Percentiles rank a stretch among this genome's conserved stretches.
These are phyloP conservation scores for Carex sylvatica DNA, from an alignment of 202 grass and related monocot species.

Conservation along the genomic window DNA sequence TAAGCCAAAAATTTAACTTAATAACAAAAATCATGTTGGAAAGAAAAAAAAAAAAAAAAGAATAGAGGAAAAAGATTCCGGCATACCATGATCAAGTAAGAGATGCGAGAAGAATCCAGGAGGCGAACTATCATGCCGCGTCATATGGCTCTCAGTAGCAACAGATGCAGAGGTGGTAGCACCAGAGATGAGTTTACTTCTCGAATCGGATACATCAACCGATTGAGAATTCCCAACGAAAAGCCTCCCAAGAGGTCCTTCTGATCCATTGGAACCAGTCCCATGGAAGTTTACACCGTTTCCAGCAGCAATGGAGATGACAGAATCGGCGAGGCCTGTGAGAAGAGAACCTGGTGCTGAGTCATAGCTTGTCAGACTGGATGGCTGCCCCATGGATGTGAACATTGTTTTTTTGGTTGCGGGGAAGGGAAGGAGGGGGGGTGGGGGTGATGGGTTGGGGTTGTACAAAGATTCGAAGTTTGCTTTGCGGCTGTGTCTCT, in stretches of 20 bases:
- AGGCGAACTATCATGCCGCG: constrained; percentile 36
- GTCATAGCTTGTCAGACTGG: constrained; percentile 22
- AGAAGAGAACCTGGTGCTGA: constrained; percentile 41
- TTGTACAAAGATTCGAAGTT: background rate
- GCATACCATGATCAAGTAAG: constrained; percentile 32
- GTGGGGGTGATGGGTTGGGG: background rate
- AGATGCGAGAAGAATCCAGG: constrained; percentile 41
- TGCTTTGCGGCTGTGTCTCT: constrained; percentile 13
- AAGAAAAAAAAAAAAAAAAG: background rate
- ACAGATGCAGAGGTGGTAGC: background rate
- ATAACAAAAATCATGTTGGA: background rate
- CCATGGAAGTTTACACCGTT: background rate
- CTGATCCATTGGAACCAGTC: background rate
- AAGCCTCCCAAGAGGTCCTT: background rate
- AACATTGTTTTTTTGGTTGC: background rate
- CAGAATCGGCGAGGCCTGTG: constrained; percentile 28
- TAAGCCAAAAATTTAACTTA: background rate
- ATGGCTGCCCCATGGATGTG: constrained; percentile 4
- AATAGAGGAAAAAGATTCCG: background rate
- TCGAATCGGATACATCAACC: constrained; percentile 16
- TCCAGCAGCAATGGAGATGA: constrained; percentile 3
- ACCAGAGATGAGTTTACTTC: constrained; percentile 15
- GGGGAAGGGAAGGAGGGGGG: background rate
- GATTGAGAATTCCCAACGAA: constrained; percentile 30
- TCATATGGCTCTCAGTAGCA: constrained; percentile 12